A percentile compares a stretch with the other conserved stretches of the same genome.
Evolutionary conservation across 2,329 filamentous ascomycete genomes (phyloP).

Genomic region (Gyromitra esculenta): DNA sequence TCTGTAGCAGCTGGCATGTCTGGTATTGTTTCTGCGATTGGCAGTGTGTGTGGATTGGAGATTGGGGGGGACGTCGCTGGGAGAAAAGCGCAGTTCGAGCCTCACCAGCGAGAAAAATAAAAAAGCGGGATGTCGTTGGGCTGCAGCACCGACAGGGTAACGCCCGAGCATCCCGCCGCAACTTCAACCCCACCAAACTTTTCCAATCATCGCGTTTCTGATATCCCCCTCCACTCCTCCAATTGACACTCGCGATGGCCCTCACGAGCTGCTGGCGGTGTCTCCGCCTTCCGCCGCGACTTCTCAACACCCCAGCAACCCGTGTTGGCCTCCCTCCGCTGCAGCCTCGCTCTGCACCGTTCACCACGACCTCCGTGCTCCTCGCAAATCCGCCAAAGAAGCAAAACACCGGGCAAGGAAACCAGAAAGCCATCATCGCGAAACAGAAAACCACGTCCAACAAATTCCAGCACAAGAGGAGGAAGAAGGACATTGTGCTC

Average conservation of each 20-base stretch:
- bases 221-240: neutral
- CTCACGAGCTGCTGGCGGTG: constrained; percentile 55
- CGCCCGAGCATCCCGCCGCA: constrained; percentile 3
- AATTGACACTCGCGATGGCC: constrained; percentile 49
- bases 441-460: constrained; percentile 50
- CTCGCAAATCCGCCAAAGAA: constrained; percentile 40
- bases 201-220: neutral
- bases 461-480: constrained; percentile 54
- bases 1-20: constrained; percentile 29
- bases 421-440: constrained; percentile 33
- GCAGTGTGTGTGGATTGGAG: neutral
- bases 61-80: neutral
- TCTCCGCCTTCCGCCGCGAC: constrained; percentile 51
- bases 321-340: constrained; percentile 27
- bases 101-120: constrained; percentile 25
- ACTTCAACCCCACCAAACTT: constrained; percentile 28
- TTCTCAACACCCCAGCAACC: constrained; percentile 30
- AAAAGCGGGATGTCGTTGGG: neutral
- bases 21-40: neutral
- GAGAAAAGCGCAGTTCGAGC: neutral
- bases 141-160: constrained; percentile 23
- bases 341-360: constrained; percentile 32
- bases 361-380: constrained; percentile 52
- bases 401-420: constrained; percentile 22
- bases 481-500: constrained; percentile 38